Conservation (phyloP, 768 basidiomycete genomes). For the Suillus cothurnatus region DNA sequence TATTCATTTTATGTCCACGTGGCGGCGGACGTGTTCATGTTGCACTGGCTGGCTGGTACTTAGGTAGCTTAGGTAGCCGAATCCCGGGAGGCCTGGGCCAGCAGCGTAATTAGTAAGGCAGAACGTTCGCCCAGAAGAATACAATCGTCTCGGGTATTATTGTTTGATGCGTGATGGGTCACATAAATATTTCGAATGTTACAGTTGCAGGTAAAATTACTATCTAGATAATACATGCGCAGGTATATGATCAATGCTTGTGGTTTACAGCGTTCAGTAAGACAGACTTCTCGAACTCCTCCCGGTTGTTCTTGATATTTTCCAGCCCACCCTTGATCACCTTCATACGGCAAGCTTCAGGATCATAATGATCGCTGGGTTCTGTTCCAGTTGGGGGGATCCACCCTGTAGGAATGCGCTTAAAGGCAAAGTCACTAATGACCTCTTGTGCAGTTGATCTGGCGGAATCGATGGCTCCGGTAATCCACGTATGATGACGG, state of each 20-base stretch:
- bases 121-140: not conserved
- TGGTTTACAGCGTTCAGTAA: not conserved
- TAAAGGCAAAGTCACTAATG: constrained; percentile 1
- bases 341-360: not conserved
- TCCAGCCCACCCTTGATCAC: constrained; percentile 6
- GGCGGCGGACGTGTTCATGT: not conserved
- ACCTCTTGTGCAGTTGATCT: constrained; percentile 9
- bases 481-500: constrained; percentile 32
- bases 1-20: not conserved
- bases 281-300: constrained; percentile 8
- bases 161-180: not conserved
- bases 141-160: not conserved
- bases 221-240: not conserved
- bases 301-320: constrained; percentile 4
- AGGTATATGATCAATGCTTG: not conserved
- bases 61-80: not conserved
- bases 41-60: not conserved
- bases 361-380: constrained; percentile 2
- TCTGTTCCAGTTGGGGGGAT: not conserved
- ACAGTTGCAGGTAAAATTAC: not conserved
- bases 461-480: constrained; percentile 22
- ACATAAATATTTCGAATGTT: not conserved
- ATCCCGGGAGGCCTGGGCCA: not conserved
- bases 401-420: constrained; percentile 1
- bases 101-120: too few relatives aligned